Percentiles rank a stretch among this genome's conserved stretches.
These are phyloP conservation scores for Fusarium clavum DNA, from an alignment of 2,329 filamentous ascomycete species.

Conservation along the genomic window DNA sequence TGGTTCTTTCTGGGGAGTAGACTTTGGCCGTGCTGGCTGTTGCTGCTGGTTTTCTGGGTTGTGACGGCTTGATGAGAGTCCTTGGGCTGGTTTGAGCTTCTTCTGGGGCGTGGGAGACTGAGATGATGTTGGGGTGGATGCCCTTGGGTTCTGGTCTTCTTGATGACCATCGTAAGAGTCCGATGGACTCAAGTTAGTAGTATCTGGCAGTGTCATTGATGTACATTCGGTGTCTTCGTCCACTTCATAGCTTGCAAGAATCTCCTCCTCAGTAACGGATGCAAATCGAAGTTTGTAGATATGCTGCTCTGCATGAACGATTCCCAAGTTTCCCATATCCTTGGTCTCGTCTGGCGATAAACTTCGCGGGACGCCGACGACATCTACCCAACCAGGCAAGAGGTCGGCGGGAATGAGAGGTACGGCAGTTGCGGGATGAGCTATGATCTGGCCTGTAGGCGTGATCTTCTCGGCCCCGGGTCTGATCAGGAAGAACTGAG, in stretches of 20 bases:
- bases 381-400: slow-evolving; percentile 59
- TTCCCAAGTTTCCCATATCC: slow-evolving; percentile 55
- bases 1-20: not conserved
- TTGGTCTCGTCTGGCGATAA: slow-evolving; percentile 53
- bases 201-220: not conserved
- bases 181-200: not conserved
- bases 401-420: slow-evolving; percentile 67
- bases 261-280: slow-evolving; percentile 1
- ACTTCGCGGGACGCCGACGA: slow-evolving; percentile 58
- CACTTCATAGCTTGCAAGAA: slow-evolving; percentile 2
- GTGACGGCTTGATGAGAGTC: slow-evolving; percentile 34
- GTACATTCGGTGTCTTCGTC: not conserved
- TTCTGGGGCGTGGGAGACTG: not conserved
- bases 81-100: slow-evolving; percentile 14
- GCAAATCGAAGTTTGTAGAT: slow-evolving; percentile 37
- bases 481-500: slow-evolving; percentile 58
- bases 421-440: slow-evolving; percentile 54
- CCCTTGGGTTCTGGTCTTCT: not conserved
- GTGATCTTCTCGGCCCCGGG: slow-evolving; percentile 47
- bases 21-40: not conserved
- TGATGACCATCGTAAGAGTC: not conserved
- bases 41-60: slow-evolving; percentile 23
- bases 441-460: slow-evolving; percentile 35
- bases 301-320: slow-evolving; percentile 36
- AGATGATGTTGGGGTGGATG: not conserved